Conservation (phyloP, 345 rosid genomes). For the Orychophragmus violaceus region DNA sequence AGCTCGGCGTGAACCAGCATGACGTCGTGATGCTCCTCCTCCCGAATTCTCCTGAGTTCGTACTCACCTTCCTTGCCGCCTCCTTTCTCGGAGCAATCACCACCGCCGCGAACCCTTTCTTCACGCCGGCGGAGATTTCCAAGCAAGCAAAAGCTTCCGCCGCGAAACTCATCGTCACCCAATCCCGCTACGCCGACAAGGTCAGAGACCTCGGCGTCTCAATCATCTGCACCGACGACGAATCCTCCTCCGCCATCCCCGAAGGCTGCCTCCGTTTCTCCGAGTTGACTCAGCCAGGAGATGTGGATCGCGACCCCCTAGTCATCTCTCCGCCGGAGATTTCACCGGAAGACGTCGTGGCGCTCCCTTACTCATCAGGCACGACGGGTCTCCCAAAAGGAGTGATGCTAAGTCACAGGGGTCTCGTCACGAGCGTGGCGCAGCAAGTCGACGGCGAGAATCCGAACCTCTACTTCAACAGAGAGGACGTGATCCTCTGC, state of each 20-base stretch:
- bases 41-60: constrained; percentile 65
- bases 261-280: constrained; percentile 59
- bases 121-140: constrained; percentile 60
- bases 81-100: constrained; percentile 57
- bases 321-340: constrained; percentile 29
- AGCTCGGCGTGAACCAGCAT: constrained; percentile 48
- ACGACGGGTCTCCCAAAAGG: constrained; percentile 96
- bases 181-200: constrained; percentile 48
- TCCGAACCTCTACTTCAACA: constrained; percentile 67
- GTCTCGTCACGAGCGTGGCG: constrained; percentile 69
- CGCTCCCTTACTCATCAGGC: constrained; percentile 90
- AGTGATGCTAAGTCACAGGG: constrained; percentile 84
- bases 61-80: constrained; percentile 67
- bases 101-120: constrained; percentile 84
- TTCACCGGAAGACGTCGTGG: constrained; percentile 63
- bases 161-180: constrained; percentile 55
- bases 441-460: constrained; percentile 97
- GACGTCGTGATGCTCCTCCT: constrained; percentile 78
- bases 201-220: constrained; percentile 32
- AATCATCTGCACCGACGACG: constrained; percentile 18
- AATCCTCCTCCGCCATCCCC: constrained; percentile 18
- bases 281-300: constrained; percentile 40
- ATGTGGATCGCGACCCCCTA: constrained; percentile 7
- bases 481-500: constrained; percentile 68
- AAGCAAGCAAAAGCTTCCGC: constrained; percentile 63